Evolutionary conservation across 805 yeast species (phyloP), one percentile per base, ranked within the genome.

Genomic region (Debaryomyces maramus): DNA sequence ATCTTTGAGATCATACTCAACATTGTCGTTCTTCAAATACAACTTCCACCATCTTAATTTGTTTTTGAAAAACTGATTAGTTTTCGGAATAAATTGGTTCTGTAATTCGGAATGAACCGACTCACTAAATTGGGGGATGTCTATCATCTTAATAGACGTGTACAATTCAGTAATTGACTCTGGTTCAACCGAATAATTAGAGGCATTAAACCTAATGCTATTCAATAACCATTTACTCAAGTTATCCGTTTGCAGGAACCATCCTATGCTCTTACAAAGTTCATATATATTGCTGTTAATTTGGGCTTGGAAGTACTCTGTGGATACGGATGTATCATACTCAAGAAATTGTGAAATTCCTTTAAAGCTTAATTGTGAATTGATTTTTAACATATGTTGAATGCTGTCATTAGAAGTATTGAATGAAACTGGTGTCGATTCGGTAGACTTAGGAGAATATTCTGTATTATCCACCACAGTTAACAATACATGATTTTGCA

Each of bases 1-100:
- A 40, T 70, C 75, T 41, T 70, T 70, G 32, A 70, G 45, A 27
- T 60, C 63, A 41, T 70, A 70, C 48, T 67, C 73, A 16, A 70
- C 67, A 45, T 70, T 69, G 36, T 70, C 75, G 43, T 70, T 70
- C 34, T 58, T 59, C 40, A 52, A 53, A 46, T 70, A 70, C n/a
- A 70, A 48, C 45, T 55, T 67, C 70, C 72, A 70, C 74, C 74
- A 70, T 13, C 50, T 47, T 36, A 70, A 56, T 13, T 52, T 57
- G 14, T 48, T 51, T 17, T 39, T 43, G 55, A 70, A 67, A 35
- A 60, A 66, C 1, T 39, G 44, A 13, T 44, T 46, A 1, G 70
- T 60, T 5, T 52, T 41, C 1, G 75, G 73, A 11, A 59, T 53
- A 31, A 70, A 59, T 3, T 47, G 46, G 21, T 52, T 38, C 42